phyloP scores from a whole-genome alignment of 805 yeast genomes.

The Ogataea degrootiae region DNA sequence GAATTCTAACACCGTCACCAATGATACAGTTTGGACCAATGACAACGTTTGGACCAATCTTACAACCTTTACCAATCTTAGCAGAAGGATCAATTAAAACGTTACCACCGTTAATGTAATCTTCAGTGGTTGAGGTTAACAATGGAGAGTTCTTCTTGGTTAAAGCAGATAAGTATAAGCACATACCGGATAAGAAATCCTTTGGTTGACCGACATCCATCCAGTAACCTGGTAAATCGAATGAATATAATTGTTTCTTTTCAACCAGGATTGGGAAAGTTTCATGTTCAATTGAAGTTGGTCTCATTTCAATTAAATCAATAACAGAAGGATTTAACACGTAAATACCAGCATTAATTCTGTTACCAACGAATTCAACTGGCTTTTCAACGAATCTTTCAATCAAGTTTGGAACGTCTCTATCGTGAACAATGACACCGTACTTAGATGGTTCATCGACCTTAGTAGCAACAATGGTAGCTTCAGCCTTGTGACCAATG shows the following conservation, averaged over 20 bases:
- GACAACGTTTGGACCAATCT: constrained; percentile 97
- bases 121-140: constrained; percentile 57
- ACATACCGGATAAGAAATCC: constrained; percentile 96
- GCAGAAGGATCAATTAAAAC: constrained; percentile 95
- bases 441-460: constrained; percentile 99
- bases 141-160: constrained; percentile 71
- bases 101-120: constrained; percentile 82
- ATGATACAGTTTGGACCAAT: constrained; percentile 94
- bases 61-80: constrained; percentile 84
- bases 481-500: constrained; percentile 92
- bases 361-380: constrained; percentile 98
- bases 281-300: constrained; percentile 99
- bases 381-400: constrained; percentile 99
- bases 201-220: constrained; percentile 99
- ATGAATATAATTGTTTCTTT: constrained; percentile 83
- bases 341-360: constrained; percentile 99
- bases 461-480: constrained; percentile 98
- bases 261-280: constrained; percentile 96
- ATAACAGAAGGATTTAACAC: constrained; percentile 96
- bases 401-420: constrained; percentile 89
- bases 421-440: constrained; percentile 98
- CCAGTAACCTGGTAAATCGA: constrained; percentile 99
- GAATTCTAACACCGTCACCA: constrained; percentile 98
- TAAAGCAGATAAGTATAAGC: constrained; percentile 82
- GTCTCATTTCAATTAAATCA: constrained; percentile 94